phyloP scores from a whole-genome alignment of 2,329 filamentous ascomycete genomes.

The Talaromyces marneffei region DNA sequence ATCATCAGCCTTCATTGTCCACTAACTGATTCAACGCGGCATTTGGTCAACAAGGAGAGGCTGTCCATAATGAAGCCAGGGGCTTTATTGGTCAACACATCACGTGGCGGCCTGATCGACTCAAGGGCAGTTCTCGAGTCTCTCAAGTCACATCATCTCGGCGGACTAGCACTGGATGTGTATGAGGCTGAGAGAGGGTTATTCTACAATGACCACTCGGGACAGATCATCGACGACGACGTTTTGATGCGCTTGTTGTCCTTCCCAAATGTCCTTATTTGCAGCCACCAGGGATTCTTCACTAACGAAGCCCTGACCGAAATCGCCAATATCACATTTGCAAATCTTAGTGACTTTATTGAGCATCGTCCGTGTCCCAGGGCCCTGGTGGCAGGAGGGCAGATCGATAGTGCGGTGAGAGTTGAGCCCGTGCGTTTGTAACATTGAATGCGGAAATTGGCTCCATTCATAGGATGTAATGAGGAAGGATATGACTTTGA shows the following conservation, averaged over 20 bases:
- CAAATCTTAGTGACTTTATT: slow-evolving; percentile 46
- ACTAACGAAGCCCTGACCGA: slow-evolving; percentile 60
- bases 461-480: background rate
- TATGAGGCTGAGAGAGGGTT: slow-evolving; percentile 57
- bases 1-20: slow-evolving; percentile 63
- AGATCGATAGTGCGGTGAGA: slow-evolving; percentile 22
- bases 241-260: slow-evolving; percentile 61
- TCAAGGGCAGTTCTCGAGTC: slow-evolving; percentile 55
- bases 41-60: slow-evolving; percentile 54
- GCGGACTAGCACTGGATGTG: slow-evolving; percentile 61
- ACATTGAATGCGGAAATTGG: background rate
- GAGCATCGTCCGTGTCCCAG: slow-evolving; percentile 23
- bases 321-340: slow-evolving; percentile 56
- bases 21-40: slow-evolving; percentile 53
- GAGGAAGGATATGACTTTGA: background rate
- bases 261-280: slow-evolving; percentile 62
- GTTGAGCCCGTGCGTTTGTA: slow-evolving; percentile 23
- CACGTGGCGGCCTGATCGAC: slow-evolving; percentile 59
- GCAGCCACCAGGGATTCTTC: slow-evolving; percentile 65
- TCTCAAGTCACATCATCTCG: slow-evolving; percentile 54
- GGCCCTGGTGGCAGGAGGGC: slow-evolving; percentile 26
- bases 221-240: slow-evolving; percentile 61
- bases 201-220: slow-evolving; percentile 62
- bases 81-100: slow-evolving; percentile 62
- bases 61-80: slow-evolving; percentile 54